These are phyloP conservation scores for thale cress (Arabidopsis thaliana) DNA, from an alignment of 345 rosid species.

Conservation along the genomic window TAIR10.1 NC_003070.9:22671501-22672000, in stretches of 20 bases:
- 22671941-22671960: slow-evolving; percentile 12
- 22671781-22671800: slow-evolving; percentile 26
- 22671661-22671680: neutral
- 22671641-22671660: too few relatives aligned
- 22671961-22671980: slow-evolving; percentile 21
- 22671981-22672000: neutral
- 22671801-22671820: slow-evolving; percentile 29
- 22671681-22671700: neutral
- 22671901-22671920: slow-evolving; percentile 30
- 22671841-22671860: neutral
- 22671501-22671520: neutral
- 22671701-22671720: slow-evolving; percentile 30
- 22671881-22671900: slow-evolving; percentile 27
- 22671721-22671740: neutral
- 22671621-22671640: too few relatives aligned
- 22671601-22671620: too few relatives aligned
- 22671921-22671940: neutral
- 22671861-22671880: slow-evolving; percentile 16
- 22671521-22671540: neutral
- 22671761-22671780: slow-evolving; percentile 45
- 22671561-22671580: neutral
- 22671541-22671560: neutral
- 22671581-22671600: neutral
- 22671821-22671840: slow-evolving; percentile 26
- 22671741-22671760: slow-evolving; percentile 25